Conservation (phyloP, 2,329 filamentous ascomycete genomes). For the Lasiodiplodia sp. region DNA sequence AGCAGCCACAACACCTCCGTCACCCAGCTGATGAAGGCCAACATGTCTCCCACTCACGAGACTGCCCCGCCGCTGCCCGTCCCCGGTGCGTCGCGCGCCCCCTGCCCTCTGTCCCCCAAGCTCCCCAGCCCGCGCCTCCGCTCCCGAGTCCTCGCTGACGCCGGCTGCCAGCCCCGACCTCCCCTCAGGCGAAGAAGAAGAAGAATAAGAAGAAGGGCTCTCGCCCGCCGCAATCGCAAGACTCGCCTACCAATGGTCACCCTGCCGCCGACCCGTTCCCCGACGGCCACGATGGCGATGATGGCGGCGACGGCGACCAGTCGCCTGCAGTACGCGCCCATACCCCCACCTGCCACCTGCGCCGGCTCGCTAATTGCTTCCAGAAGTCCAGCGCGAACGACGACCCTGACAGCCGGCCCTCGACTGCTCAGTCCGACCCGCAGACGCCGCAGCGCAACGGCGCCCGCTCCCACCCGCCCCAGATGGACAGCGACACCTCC, state of each 20-base stretch:
- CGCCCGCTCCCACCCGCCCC: slow-evolving; percentile 21
- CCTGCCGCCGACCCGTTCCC: slow-evolving; percentile 37
- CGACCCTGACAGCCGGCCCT: slow-evolving; percentile 23
- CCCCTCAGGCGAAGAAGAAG: slow-evolving; percentile 52
- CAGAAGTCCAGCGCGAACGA: slow-evolving; percentile 24
- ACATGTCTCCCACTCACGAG: slow-evolving; percentile 29
- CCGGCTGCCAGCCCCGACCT: slow-evolving; percentile 20
- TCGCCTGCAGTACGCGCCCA: slow-evolving; percentile 26
- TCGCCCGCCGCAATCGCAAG: slow-evolving; percentile 40
- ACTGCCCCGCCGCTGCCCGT: slow-evolving; percentile 25
- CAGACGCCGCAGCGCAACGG: slow-evolving; percentile 27
- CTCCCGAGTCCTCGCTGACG: slow-evolving; percentile 17
- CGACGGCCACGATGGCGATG: slow-evolving; percentile 49
- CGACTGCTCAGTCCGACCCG: slow-evolving; percentile 18
- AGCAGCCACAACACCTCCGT: slow-evolving; percentile 27
- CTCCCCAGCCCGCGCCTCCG: neutral
- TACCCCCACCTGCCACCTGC: slow-evolving; percentile 26
- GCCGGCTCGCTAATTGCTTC: slow-evolving; percentile 30
- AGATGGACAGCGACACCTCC: slow-evolving; percentile 49
- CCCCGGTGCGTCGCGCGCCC: slow-evolving; percentile 28
- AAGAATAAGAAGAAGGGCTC: slow-evolving; percentile 66
- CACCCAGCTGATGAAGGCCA: slow-evolving; percentile 29
- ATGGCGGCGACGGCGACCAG: slow-evolving; percentile 32
- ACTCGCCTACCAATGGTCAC: slow-evolving; percentile 40
- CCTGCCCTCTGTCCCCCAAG: slow-evolving; percentile 15